Evolutionary conservation across 352 stramenopile genomes (phyloP).

Genomic region (Pelagophyceae sp.): DNA sequence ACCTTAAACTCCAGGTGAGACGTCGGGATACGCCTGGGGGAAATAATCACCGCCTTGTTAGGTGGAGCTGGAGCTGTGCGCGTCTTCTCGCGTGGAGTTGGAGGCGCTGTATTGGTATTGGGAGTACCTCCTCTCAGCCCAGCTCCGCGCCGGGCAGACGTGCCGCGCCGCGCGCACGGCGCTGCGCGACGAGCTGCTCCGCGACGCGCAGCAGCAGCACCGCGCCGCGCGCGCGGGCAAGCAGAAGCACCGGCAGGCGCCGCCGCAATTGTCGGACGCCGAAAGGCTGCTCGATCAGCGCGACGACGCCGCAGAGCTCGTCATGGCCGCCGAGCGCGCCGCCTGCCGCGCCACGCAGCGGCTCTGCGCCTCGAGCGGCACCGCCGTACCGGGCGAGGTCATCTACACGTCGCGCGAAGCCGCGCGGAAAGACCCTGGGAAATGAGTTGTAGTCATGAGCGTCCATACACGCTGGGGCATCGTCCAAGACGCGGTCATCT

Average conservation of each 20-base stretch:
- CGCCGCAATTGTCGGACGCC: not conserved
- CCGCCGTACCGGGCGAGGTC: not conserved
- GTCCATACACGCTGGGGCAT: too few relatives aligned
- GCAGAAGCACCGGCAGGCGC: not conserved
- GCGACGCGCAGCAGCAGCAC: not conserved
- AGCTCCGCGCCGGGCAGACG: not conserved
- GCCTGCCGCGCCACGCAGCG: not conserved
- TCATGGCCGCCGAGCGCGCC: not conserved
- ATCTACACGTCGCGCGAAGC: not conserved
- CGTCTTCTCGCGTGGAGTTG: slow-evolving; percentile 34
- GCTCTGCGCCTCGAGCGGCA: not conserved
- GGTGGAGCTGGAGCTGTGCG: slow-evolving; percentile 65
- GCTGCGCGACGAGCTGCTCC: not conserved
- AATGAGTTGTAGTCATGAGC: too few relatives aligned
- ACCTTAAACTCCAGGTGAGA: slow-evolving; percentile 57
- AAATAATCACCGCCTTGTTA: too few relatives aligned
- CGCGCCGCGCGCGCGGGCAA: not conserved
- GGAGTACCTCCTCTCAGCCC: slow-evolving; percentile 56
- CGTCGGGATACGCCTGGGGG: too few relatives aligned
- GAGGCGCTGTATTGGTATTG: slow-evolving; percentile 48
- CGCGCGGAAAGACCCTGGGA: too few relatives aligned
- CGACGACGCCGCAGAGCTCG: not conserved
- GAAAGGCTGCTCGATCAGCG: not conserved
- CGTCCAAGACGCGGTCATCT: not conserved
- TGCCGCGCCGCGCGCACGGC: not conserved